Percentiles rank a stretch among this genome's conserved stretches.
These are phyloP conservation scores for Hyaloscypha finlandica DNA, from an alignment of 495 filamentous ascomycete genomes.

Conservation along the genomic window DNA sequence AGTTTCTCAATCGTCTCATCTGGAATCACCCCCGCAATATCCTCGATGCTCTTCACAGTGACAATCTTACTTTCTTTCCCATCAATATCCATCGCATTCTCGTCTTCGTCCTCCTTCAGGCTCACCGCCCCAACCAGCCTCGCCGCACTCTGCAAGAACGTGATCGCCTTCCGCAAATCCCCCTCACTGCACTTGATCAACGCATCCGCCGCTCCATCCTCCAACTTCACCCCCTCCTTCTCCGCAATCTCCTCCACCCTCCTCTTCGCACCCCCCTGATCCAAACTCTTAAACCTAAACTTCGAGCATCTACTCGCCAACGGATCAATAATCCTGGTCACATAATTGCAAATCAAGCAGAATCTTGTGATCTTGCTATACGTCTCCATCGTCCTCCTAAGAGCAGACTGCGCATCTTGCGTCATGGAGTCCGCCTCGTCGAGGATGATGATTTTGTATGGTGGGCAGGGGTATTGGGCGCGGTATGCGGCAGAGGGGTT, in stretches of 20 bases:
- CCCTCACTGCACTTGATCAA: conserved; percentile 88
- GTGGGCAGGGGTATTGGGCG: conserved; percentile 85
- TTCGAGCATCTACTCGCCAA: conserved; percentile 91
- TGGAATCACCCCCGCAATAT: conserved; percentile 95
- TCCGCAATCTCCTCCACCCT: conserved; percentile 79
- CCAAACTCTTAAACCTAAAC: conserved; percentile 96
- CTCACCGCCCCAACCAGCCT: conserved; percentile 66
- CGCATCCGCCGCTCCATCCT: conserved; percentile 77
- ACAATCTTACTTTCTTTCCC: conserved; percentile 45
- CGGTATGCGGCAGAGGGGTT: conserved; percentile 67
- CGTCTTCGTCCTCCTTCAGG: conserved; percentile 41
- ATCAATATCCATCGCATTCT: conserved; percentile 59
- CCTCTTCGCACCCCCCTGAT: conserved; percentile 74
- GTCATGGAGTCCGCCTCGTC: conserved; percentile 99
- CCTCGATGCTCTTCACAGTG: conserved; percentile 79
- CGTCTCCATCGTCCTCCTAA: conserved; percentile 95
- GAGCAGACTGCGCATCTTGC: conserved; percentile 91
- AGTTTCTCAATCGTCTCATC: conserved; percentile 68
- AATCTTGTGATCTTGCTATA: conserved; percentile 96
- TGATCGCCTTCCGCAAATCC: conserved; percentile 93
- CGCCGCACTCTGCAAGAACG: conserved; percentile 90
- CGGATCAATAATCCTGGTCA: conserved; percentile 96
- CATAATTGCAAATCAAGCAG: conserved; percentile 98
- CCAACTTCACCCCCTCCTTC: conserved; percentile 71
- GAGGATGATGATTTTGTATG: conserved; percentile 97